Conservation (phyloP, 192 early-diverging fungal species). For the Phlyctochytrium planicorne region DNA sequence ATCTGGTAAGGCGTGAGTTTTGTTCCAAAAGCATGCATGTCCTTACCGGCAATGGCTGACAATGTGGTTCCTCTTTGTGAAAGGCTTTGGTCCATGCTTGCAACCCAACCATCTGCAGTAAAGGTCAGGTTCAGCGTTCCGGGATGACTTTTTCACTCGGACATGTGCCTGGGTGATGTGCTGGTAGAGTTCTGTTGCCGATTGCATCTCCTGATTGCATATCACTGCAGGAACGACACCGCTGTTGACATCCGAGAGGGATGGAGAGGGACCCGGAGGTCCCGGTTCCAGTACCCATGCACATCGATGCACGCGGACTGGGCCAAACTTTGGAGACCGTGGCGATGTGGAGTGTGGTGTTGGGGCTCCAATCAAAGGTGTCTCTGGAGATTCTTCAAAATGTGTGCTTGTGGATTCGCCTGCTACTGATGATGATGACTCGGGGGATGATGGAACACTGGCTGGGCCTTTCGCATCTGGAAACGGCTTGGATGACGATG, state of each 20-base stretch:
- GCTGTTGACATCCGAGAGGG: neutral
- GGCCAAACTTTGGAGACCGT: too few species aligned
- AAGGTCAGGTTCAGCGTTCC: neutral
- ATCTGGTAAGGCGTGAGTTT: too few species aligned
- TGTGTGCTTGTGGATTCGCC: too few species aligned
- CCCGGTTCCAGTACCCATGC: neutral
- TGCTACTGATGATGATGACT: too few species aligned
- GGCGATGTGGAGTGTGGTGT: too few species aligned
- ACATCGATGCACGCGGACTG: too few species aligned
- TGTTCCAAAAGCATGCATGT: too few species aligned
- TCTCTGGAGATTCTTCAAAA: too few species aligned
- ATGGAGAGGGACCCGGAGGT: neutral
- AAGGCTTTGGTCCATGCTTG: neutral
- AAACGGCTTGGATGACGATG: too few species aligned
- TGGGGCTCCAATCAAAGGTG: too few species aligned
- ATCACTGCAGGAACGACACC: neutral
- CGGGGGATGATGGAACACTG: too few species aligned
- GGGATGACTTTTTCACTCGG: neutral
- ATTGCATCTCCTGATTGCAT: neutral
- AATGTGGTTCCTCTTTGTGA: neutral
- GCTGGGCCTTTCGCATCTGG: too few species aligned
- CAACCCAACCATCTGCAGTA: conserved; percentile 3
- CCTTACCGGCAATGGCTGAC: neutral
- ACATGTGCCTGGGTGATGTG: neutral
- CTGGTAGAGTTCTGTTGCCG: neutral